A percentile compares a stretch with the other conserved stretches of the same genome.
Conservation (phyloP, 23 red algal genomes). For the Gracilaria domingensis region DNA sequence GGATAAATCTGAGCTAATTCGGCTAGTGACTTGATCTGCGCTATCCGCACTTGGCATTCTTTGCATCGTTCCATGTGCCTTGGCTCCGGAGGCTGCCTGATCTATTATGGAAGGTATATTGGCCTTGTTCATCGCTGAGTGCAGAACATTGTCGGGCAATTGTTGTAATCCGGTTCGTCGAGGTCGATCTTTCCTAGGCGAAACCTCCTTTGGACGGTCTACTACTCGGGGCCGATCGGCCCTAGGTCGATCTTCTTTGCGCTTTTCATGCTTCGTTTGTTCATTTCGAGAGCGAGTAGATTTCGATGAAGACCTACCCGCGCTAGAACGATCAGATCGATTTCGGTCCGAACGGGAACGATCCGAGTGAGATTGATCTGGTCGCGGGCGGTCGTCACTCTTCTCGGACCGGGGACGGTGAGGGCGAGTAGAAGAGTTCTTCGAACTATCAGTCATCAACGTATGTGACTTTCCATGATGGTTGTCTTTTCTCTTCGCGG, state of each 20-base stretch:
- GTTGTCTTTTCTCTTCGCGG: neutral
- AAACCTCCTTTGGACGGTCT: constrained; percentile 22
- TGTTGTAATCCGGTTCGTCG: constrained; percentile 10
- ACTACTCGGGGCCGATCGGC: neutral
- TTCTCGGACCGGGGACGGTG: neutral
- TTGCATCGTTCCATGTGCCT: constrained; percentile 19
- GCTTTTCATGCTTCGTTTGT: neutral
- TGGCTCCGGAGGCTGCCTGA: constrained; percentile 1
- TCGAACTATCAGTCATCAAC: neutral
- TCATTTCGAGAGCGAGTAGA: constrained; percentile 4
- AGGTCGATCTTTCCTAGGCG: constrained; percentile 40
- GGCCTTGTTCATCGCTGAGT: constrained; percentile 32
- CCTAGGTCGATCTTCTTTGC: constrained; percentile 15
- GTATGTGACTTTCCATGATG: neutral
- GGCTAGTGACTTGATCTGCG: constrained; percentile 52
- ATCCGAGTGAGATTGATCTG: neutral
- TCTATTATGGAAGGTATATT: constrained; percentile 31
- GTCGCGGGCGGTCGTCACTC: neutral
- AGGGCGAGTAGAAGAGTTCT: neutral
- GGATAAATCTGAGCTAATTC: constrained; percentile 70
- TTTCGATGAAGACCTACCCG: constrained; percentile 5
- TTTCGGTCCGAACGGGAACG: constrained; percentile 1
- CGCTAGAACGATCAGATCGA: constrained; percentile 10
- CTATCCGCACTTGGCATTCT: constrained; percentile 53
- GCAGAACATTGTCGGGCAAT: neutral